phyloP scores from a whole-genome alignment of 1,139 yeast species.

The Scheffersomyces cryptocercus region DNA sequence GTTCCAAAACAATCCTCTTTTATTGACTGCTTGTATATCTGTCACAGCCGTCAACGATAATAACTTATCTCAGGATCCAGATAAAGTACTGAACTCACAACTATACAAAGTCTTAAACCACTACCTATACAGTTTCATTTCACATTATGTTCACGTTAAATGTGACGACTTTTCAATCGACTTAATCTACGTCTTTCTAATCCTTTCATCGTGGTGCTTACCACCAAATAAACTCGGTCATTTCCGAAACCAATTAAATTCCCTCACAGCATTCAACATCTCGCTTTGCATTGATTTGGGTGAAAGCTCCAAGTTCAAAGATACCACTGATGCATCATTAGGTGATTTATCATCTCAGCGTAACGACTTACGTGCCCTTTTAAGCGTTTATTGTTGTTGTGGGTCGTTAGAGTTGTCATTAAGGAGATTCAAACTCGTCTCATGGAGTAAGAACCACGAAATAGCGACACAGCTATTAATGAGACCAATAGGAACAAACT shows the following conservation, averaged over 20 bases:
- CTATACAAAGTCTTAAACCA: slow-evolving; percentile 42
- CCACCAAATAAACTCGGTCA: slow-evolving; percentile 54
- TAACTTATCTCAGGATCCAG: slow-evolving; percentile 9
- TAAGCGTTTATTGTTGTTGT: slow-evolving; percentile 51
- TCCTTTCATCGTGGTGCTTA: slow-evolving; percentile 51
- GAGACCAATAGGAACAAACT: slow-evolving; percentile 24
- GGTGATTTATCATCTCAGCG: slow-evolving; percentile 35
- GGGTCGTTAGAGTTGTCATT: slow-evolving; percentile 51
- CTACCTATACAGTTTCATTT: slow-evolving; percentile 47
- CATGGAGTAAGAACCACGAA: slow-evolving; percentile 48
- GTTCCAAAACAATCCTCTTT: slow-evolving; percentile 41
- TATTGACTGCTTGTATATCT: slow-evolving; percentile 47
- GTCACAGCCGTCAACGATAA: slow-evolving; percentile 52
- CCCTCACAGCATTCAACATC: slow-evolving; percentile 45
- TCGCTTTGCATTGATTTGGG: slow-evolving; percentile 53
- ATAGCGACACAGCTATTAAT: slow-evolving; percentile 32
- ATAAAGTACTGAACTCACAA: slow-evolving; percentile 1
- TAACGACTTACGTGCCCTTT: slow-evolving; percentile 40
- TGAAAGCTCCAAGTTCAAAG: slow-evolving; percentile 26
- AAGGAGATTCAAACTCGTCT: slow-evolving; percentile 49
- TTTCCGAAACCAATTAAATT: slow-evolving; percentile 51
- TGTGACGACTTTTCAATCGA: slow-evolving; percentile 44
- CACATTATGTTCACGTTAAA: slow-evolving; percentile 43
- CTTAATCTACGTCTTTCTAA: slow-evolving; percentile 43
- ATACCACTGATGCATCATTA: slow-evolving; percentile 15